phyloP scores from a whole-genome alignment of 371 early-diverging fungal species.

The Saksenaea oblongispora region DNA sequence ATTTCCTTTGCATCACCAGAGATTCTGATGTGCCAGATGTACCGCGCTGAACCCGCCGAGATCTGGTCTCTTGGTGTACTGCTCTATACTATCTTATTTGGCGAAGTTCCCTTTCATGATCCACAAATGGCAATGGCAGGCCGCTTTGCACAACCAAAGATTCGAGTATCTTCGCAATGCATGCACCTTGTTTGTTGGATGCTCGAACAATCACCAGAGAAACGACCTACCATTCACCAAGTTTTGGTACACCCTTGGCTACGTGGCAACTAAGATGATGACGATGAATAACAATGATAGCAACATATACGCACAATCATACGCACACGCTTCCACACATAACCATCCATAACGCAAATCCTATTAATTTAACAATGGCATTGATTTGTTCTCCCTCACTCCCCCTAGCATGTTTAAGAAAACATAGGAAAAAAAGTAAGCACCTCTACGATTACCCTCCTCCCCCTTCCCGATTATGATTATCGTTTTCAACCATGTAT shows the following conservation, averaged over 20 bases:
- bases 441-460: background rate
- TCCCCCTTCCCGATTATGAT: background rate
- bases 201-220: constrained; percentile 59
- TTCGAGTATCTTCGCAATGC: constrained; percentile 54
- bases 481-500: background rate
- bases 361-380: constrained; percentile 5
- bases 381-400: background rate
- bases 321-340: background rate
- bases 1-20: constrained; percentile 78
- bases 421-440: constrained; percentile 1
- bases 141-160: constrained; percentile 46
- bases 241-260: constrained; percentile 70
- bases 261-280: constrained; percentile 9
- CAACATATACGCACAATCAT: background rate
- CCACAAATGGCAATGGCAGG: constrained; percentile 53
- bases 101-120: constrained; percentile 73
- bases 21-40: constrained; percentile 68
- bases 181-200: constrained; percentile 65
- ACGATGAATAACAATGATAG: constrained; percentile 1
- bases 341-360: background rate
- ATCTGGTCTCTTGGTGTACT: constrained; percentile 82
- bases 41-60: constrained; percentile 80
- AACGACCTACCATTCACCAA: constrained; percentile 65
- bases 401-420: background rate
- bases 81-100: constrained; percentile 74